phyloP scores from a whole-genome alignment of 1,284 basidiomycete genomes.

The Pascua guehoae region DNA sequence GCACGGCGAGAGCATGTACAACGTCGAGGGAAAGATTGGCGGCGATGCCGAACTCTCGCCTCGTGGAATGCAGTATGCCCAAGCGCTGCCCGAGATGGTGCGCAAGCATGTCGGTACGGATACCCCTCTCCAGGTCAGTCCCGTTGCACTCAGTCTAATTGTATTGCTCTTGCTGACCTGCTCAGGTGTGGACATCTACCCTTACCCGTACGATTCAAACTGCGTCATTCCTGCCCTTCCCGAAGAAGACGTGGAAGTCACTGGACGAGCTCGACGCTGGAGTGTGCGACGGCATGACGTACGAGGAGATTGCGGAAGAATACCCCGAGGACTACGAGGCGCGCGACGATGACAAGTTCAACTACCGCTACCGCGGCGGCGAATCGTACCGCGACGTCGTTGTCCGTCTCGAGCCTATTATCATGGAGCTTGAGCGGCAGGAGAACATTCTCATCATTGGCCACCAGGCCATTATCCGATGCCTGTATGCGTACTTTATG shows the following conservation, averaged over 20 bases:
- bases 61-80: constrained; percentile 79
- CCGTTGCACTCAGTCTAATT: neutral
- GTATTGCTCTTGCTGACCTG: neutral
- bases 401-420: constrained; percentile 92
- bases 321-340: constrained; percentile 99
- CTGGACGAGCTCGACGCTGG: constrained; percentile 97
- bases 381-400: constrained; percentile 96
- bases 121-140: constrained; percentile 60
- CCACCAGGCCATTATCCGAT: constrained; percentile 87
- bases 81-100: constrained; percentile 80
- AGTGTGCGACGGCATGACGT: constrained; percentile 99
- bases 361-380: constrained; percentile 92
- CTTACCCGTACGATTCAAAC: constrained; percentile 90
- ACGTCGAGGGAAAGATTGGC: constrained; percentile 94
- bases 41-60: constrained; percentile 86
- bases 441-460: constrained; percentile 96
- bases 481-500: constrained; percentile 94
- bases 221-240: constrained; percentile 72
- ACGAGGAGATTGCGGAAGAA: constrained; percentile 94
- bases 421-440: constrained; percentile 97
- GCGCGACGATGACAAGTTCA: constrained; percentile 98
- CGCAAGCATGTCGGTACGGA: constrained; percentile 81
- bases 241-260: constrained; percentile 97
- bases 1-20: constrained; percentile 98
- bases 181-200: constrained; percentile 91